phyloP scores from a whole-genome alignment of 2,329 filamentous ascomycete genomes.

The Didymella glomerata region DNA sequence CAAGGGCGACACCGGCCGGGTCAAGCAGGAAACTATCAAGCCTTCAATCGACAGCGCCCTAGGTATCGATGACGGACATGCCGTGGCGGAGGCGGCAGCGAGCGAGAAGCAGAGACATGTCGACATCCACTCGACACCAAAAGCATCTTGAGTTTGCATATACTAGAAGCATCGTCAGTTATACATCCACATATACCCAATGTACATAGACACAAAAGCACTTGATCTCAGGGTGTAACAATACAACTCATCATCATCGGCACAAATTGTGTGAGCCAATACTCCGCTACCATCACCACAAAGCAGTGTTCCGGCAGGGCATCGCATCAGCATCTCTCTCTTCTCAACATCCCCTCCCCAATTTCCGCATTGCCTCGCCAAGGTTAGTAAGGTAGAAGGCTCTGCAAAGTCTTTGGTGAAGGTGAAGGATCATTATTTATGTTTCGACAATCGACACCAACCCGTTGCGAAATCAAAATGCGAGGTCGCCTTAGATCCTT shows the following conservation, averaged over 20 bases:
- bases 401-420: background rate
- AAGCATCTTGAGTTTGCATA: background rate
- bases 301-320: slow-evolving; percentile 7
- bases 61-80: slow-evolving; percentile 17
- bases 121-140: background rate
- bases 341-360: background rate
- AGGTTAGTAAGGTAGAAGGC: background rate
- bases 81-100: background rate
- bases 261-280: background rate
- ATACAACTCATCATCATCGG: background rate
- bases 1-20: slow-evolving; percentile 40
- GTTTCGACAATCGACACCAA: too few relatives aligned
- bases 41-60: background rate
- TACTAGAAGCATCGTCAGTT: background rate
- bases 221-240: background rate
- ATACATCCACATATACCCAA: background rate
- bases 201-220: background rate
- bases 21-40: slow-evolving; percentile 7
- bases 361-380: background rate
- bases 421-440: too few relatives aligned
- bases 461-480: too few relatives aligned
- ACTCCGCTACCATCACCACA: slow-evolving; percentile 12
- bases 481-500: too few relatives aligned
- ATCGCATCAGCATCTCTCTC: slow-evolving; percentile 10
- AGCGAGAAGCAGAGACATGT: background rate